Percentiles rank a stretch among this genome's conserved stretches.
phyloP scores from a whole-genome alignment of 2,329 filamentous ascomycete genomes.

The Endothia cerciana region DNA sequence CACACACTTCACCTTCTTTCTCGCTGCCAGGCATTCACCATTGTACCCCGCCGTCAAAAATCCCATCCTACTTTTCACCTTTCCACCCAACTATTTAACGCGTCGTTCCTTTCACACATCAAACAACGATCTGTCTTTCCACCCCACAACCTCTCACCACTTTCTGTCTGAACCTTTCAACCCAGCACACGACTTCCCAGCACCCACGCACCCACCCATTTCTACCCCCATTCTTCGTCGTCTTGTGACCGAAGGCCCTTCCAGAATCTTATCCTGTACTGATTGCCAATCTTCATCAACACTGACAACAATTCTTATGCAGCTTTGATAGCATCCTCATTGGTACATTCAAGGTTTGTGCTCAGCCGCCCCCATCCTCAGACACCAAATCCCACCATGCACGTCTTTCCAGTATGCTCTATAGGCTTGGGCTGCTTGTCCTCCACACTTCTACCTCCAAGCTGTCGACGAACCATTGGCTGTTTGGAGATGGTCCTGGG shows the following conservation, averaged over 20 bases:
- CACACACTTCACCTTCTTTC: neutral
- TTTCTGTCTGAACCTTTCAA: neutral
- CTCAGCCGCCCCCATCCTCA: neutral
- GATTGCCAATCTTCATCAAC: neutral
- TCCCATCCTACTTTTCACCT: neutral
- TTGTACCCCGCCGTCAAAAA: neutral
- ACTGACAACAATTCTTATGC: slow-evolving; percentile 1
- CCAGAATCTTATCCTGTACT: neutral
- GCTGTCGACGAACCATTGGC: neutral
- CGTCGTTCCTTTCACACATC: neutral
- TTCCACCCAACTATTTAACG: neutral
- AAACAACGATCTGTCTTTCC: neutral
- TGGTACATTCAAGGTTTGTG: slow-evolving; percentile 27
- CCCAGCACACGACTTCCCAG: neutral
- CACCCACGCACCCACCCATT: no score
- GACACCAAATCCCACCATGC: neutral
- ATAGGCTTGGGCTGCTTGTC: neutral
- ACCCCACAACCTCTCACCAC: neutral
- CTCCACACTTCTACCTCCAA: neutral
- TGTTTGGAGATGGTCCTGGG: neutral
- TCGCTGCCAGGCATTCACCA: neutral
- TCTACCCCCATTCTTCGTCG: neutral
- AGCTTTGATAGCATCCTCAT: slow-evolving; percentile 29
- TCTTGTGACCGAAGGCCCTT: neutral
- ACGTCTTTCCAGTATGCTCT: neutral